A percentile compares a stretch with the other conserved stretches of the same genome.
Conservation (phyloP, 2,329 filamentous ascomycete genomes). For the Aspergillus sojae region DNA sequence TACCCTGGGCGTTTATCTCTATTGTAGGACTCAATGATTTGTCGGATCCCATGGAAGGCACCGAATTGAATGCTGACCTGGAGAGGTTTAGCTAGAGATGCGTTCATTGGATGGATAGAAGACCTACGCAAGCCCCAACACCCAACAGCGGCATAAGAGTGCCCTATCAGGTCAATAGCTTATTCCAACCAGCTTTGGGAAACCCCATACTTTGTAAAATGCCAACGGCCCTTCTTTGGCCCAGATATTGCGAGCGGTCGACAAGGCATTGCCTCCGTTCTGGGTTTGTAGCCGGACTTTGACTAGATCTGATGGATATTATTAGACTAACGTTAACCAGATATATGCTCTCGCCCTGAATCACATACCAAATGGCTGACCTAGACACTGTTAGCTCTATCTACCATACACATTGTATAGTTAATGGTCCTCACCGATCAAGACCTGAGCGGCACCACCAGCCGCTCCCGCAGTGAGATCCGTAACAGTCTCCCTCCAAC, state of each 20-base stretch:
- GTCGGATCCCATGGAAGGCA: conserved; percentile 84
- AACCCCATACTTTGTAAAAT: conserved; percentile 71
- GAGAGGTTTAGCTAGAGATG: background rate
- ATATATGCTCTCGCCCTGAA: background rate
- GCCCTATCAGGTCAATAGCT: conserved; percentile 56
- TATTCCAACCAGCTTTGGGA: no score
- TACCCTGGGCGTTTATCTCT: conserved; percentile 6
- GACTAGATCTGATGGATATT: conserved; percentile 71
- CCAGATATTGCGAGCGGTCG: conserved; percentile 78
- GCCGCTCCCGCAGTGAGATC: conserved; percentile 62
- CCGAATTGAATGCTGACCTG: conserved; percentile 84
- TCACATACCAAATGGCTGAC: conserved; percentile 55
- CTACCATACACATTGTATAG: conserved; percentile 1
- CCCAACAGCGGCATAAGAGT: conserved; percentile 88
- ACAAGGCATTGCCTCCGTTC: conserved; percentile 72
- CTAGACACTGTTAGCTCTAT: conserved; percentile 34
- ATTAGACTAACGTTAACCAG: background rate
- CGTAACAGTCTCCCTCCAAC: background rate
- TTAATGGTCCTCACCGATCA: conserved; percentile 68
- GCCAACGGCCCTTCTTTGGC: conserved; percentile 80
- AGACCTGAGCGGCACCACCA: conserved; percentile 85
- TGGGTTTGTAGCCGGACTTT: conserved; percentile 92
- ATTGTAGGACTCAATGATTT: conserved; percentile 76
- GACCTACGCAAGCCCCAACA: conserved; percentile 81
- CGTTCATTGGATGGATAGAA: background rate